Evolutionary conservation across 768 basidiomycete species (phyloP), one percentile per base, ranked within the genome.

Genomic region (Clathrus columnatus): DNA sequence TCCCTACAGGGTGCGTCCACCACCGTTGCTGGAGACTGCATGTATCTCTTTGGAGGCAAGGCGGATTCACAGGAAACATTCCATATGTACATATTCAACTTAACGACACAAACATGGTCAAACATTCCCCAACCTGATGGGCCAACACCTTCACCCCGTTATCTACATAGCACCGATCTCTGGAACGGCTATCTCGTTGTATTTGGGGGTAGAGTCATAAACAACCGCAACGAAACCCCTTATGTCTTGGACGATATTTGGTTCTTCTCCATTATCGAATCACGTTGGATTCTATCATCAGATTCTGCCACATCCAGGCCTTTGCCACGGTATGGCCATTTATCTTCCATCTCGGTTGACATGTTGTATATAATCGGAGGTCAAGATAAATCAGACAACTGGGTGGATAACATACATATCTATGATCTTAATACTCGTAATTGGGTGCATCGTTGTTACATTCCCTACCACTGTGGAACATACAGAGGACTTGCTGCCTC

Each of bases 91-190:
- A 62, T 62, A 6, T 67, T 77, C 58, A 69, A 75, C 59, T 57
- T 75, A 5, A 27, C 51, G 2, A 69, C 68, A 1, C 64, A 70
- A 45, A 61, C 63, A 4, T 77, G 74, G 75, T 47, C 59, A 18
- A 58, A 64, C 47, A 30, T 74, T 8, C 60, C 62, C 2, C 49
- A 36, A 16, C 50, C 52, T 55, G 61, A 48, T 60, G 64, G 58
- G 18, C 26, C 56, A 28, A 52, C 58, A 14, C 72, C 74, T 1
- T 59, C 62, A 8, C 66, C 73, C 14, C 63, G 74, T 21, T 77
- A 77, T 59, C 75, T 77, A 58, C 74, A 77, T 57, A 70, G 65
- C 18, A 66, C 69, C 53, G 70, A 72, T 54, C 54, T 63, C 29
- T 72, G 70, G 71, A 64, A 70, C 7, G 67, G 66, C 59, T 67